A percentile compares a stretch with the other conserved stretches of the same genome.
phyloP scores from a whole-genome alignment of 2,329 filamentous ascomycete species.

The Elsinoe fawcettii region DNA sequence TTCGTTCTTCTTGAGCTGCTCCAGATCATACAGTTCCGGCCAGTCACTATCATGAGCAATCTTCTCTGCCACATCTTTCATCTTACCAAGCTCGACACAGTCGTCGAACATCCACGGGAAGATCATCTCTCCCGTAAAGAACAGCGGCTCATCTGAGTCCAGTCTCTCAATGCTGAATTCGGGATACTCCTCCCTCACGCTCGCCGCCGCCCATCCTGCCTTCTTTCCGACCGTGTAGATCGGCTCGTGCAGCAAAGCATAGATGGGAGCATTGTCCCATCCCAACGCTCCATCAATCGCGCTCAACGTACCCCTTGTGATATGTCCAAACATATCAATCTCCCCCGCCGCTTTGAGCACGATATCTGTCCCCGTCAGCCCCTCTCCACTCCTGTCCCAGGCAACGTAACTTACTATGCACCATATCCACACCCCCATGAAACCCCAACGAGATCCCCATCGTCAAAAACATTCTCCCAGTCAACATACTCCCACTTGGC shows the following conservation, averaged over 20 bases:
- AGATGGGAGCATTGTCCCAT: constrained; percentile 73
- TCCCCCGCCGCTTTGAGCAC: constrained; percentile 65
- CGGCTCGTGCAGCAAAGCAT: constrained; percentile 78
- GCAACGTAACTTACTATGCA: constrained; percentile 50
- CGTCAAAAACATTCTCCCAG: constrained; percentile 65
- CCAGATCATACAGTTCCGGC: constrained; percentile 67
- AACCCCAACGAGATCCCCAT: constrained; percentile 71
- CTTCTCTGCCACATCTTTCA: constrained; percentile 61
- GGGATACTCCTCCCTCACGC: constrained; percentile 47
- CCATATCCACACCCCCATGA: constrained; percentile 60
- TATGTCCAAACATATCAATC: constrained; percentile 64
- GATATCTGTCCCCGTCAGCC: constrained; percentile 38
- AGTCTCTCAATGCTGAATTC: constrained; percentile 40
- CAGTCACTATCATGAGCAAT: constrained; percentile 63
- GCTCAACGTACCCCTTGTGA: constrained; percentile 64
- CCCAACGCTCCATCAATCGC: constrained; percentile 58
- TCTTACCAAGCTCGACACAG: constrained; percentile 63
- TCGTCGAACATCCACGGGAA: constrained; percentile 78
- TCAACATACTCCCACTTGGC: constrained; percentile 65
- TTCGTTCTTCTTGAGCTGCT: constrained; percentile 64
- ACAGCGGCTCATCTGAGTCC: constrained; percentile 46
- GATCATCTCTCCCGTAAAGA: constrained; percentile 89
- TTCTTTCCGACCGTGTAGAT: constrained; percentile 69
- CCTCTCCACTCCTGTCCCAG: neutral
- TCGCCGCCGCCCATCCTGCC: constrained; percentile 68